Percentiles rank a stretch among this genome's conserved stretches.
phyloP scores from a whole-genome alignment of 768 basidiomycete species.

The Boletus sp. region DNA sequence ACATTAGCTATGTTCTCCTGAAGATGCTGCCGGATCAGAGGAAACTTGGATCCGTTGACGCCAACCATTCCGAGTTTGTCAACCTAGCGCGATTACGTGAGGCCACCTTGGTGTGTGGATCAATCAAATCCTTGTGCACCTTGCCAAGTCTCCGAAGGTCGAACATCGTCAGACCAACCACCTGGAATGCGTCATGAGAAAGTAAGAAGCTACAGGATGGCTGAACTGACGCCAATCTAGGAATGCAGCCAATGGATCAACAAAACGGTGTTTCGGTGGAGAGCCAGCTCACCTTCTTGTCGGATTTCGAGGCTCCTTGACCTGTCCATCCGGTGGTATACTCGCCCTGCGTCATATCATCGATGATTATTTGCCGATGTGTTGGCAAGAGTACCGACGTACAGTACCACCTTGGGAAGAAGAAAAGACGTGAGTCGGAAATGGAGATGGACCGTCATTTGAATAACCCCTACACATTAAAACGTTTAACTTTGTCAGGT shows the following conservation, averaged over 20 bases:
- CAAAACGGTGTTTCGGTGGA: neutral
- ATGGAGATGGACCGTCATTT: neutral
- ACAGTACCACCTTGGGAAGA: conserved; percentile 43
- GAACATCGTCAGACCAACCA: conserved; percentile 86
- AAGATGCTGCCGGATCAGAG: conserved; percentile 78
- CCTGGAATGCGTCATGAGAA: conserved; percentile 41
- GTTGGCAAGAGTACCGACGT: conserved; percentile 12
- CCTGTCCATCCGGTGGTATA: conserved; percentile 95
- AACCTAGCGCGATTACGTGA: conserved; percentile 41
- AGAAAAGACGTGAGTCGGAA: conserved; percentile 6
- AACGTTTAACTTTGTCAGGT: conserved; percentile 56
- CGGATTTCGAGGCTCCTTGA: conserved; percentile 88
- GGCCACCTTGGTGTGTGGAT: conserved; percentile 1
- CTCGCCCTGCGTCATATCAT: conserved; percentile 52
- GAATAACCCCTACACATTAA: conserved; percentile 64
- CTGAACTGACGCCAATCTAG: conserved; percentile 62
- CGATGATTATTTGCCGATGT: neutral
- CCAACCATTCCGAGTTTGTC: conserved; percentile 83
- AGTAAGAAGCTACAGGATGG: conserved; percentile 2
- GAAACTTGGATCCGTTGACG: conserved; percentile 84
- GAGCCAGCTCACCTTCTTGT: conserved; percentile 70
- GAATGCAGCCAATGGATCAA: neutral
- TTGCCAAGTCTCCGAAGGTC: conserved; percentile 85
- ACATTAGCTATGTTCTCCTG: conserved; percentile 75
- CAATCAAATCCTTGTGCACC: conserved; percentile 34